phyloP scores from a whole-genome alignment of 2,329 filamentous ascomycete genomes.

The Ceratocystis albifundus region DNA sequence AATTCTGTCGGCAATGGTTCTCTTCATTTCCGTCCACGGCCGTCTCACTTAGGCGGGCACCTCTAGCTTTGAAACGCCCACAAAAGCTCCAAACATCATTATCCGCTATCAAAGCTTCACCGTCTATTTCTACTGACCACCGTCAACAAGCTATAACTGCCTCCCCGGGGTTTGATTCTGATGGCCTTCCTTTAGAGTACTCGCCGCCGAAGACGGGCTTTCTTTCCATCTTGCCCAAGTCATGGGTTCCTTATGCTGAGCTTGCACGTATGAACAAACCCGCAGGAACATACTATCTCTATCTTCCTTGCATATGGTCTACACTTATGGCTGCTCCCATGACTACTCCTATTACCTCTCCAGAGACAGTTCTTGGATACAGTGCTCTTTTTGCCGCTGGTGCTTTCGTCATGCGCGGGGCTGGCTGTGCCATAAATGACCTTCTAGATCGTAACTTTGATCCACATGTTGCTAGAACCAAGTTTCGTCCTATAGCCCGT shows the following conservation, averaged over 20 bases:
- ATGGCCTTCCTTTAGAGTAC: slow-evolving; percentile 36
- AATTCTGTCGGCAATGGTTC: slow-evolving; percentile 13
- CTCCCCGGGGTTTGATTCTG: slow-evolving; percentile 8
- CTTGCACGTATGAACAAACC: slow-evolving; percentile 73
- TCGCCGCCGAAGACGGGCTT: slow-evolving; percentile 59
- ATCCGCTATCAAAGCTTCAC: neutral
- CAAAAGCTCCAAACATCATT: neutral
- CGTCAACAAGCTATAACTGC: neutral
- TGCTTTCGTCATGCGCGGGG: slow-evolving; percentile 74
- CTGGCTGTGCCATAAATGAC: slow-evolving; percentile 82
- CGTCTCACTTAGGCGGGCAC: neutral
- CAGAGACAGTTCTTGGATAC: slow-evolving; percentile 51
- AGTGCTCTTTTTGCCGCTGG: slow-evolving; percentile 61
- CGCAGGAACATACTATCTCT: slow-evolving; percentile 71
- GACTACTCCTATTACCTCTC: slow-evolving; percentile 47
- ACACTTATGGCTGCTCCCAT: slow-evolving; percentile 69
- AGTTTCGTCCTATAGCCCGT: slow-evolving; percentile 68
- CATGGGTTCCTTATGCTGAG: slow-evolving; percentile 71
- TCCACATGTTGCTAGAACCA: slow-evolving; percentile 63
- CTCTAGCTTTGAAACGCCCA: slow-evolving; percentile 2
- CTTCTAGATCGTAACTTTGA: slow-evolving; percentile 84
- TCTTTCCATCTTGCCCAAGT: slow-evolving; percentile 54
- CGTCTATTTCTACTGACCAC: neutral
- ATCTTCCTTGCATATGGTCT: slow-evolving; percentile 75
- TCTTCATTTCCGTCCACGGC: neutral